Base-by-base conservation (phyloP, 1,139 yeast species). In the Candida gigantensis region DNA sequence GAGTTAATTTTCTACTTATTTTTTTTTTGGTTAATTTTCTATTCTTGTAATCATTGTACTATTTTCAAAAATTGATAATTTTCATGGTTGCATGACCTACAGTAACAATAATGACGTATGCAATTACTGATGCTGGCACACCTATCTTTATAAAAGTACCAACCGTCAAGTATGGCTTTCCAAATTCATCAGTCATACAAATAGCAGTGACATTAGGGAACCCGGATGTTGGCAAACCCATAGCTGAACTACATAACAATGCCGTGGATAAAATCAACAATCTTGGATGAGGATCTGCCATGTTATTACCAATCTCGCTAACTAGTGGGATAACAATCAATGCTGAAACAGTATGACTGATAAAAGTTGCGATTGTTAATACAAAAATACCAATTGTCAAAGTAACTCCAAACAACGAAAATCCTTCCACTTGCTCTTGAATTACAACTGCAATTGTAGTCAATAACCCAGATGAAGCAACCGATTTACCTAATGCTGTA, bases 201-300 rank as follows among this genome's bases (percentile, higher is more conserved):
- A 81, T 81, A 2, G 89, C 89, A n/a, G 87, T 82, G 20, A 81
- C 85, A 51, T 82, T 83, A 15, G 90, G 90, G 65, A 82, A 83
- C 1, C 90, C 90, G 1, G 84, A 77, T 2, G 86, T 80, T 3
- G 89, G 87, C 41, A 83, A 65, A 18, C 86, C 89, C 88, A 83
- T 82, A 44, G 89, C 90, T 39, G 84, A 79, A 6, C 87, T 80
- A 25, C 88, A 78, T 44, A 83, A 65, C 42, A 82, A 62, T 3
- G 86, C 81, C 55, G 81, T 78, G 28, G 80, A 79, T 72, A 82
- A 81, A 44, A 82, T 79, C 48, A 83, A 65, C 42, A 82, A 62
- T 30, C 81, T 71, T 20, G 87, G 81, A 46, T 74, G 79, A 29
- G 77, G 74, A 21, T 67, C 72, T 2, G 71, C 63, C 58, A 83